Conservation (phyloP, 768 basidiomycete genomes). For the Pisolithus sp. region DNA sequence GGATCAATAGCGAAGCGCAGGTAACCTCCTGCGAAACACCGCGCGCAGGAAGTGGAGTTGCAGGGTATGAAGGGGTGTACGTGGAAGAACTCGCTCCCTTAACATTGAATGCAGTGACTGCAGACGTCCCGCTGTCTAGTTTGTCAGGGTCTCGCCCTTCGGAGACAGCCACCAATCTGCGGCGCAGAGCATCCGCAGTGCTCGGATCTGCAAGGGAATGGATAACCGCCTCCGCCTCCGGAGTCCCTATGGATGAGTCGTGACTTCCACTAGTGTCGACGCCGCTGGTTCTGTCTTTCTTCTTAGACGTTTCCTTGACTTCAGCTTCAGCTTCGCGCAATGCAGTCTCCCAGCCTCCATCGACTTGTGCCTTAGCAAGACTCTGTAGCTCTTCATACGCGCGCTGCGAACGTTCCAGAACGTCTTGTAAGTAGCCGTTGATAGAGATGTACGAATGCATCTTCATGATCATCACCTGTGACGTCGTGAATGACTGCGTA, state of each 20-base stretch:
- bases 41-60: slow-evolving; percentile 9
- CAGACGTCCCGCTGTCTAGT: neutral
- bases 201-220: slow-evolving; percentile 48
- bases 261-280: slow-evolving; percentile 19
- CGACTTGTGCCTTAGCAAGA: slow-evolving; percentile 33
- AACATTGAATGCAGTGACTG: slow-evolving; percentile 1
- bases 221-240: slow-evolving; percentile 40
- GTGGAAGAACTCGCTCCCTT: slow-evolving; percentile 3
- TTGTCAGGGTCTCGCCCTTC: slow-evolving; percentile 3
- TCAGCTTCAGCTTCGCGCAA: slow-evolving; percentile 38
- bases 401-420: slow-evolving; percentile 40
- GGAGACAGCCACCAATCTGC: slow-evolving; percentile 43
- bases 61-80: slow-evolving; percentile 6
- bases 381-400: slow-evolving; percentile 40
- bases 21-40: slow-evolving; percentile 10
- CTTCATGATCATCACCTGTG: slow-evolving; percentile 84
- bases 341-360: slow-evolving; percentile 67
- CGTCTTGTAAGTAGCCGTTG: slow-evolving; percentile 74
- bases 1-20: slow-evolving; percentile 39
- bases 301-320: slow-evolving; percentile 25
- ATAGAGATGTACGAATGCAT: slow-evolving; percentile 91
- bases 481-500: neutral
- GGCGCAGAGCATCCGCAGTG: slow-evolving; percentile 48
- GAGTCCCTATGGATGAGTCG: slow-evolving; percentile 33
- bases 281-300: slow-evolving; percentile 20